These are phyloP conservation scores for Mycena chlorophos DNA, from an alignment of 768 basidiomycete species.

Conservation along the genomic window DNA sequence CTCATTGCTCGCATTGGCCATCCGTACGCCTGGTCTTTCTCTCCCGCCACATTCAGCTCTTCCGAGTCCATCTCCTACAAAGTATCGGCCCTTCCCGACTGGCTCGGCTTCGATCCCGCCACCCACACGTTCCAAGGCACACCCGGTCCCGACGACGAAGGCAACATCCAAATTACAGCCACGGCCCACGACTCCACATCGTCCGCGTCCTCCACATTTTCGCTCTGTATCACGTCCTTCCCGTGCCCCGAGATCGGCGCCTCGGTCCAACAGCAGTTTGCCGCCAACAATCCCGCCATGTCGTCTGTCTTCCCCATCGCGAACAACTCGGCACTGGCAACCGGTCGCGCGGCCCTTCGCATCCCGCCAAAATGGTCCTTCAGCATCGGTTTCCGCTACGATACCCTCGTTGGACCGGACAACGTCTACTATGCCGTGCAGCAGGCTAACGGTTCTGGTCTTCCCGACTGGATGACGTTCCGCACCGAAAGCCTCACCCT, in stretches of 20 bases:
- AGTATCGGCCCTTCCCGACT: constrained; percentile 60
- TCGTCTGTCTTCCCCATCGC: constrained; percentile 75
- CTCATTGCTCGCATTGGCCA: constrained; percentile 68
- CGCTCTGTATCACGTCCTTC: constrained; percentile 55
- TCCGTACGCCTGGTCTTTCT: constrained; percentile 70
- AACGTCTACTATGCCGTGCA: constrained; percentile 64
- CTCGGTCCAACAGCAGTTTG: constrained; percentile 63
- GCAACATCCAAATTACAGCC: constrained; percentile 59
- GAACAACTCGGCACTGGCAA: constrained; percentile 56
- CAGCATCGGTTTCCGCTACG: constrained; percentile 76
- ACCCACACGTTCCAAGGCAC: constrained; percentile 67
- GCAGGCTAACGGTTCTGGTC: constrained; percentile 62
- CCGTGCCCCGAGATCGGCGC: constrained; percentile 54
- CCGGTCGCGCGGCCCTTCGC: constrained; percentile 56
- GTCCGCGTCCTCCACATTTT: constrained; percentile 52
- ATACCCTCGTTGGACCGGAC: constrained; percentile 54
- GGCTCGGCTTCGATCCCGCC: constrained; percentile 72
- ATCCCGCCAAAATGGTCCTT: constrained; percentile 87
- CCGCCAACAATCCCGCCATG: constrained; percentile 56
- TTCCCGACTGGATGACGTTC: constrained; percentile 79
- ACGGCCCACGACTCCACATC: constrained; percentile 58
- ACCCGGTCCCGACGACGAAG: constrained; percentile 63
- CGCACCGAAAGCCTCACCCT: constrained; percentile 68
- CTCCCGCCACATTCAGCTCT: constrained; percentile 63
- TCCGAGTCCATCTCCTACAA: constrained; percentile 49